phyloP scores from a whole-genome alignment of 2,329 filamentous ascomycete species.

The Arthrinium phaeospermum region DNA sequence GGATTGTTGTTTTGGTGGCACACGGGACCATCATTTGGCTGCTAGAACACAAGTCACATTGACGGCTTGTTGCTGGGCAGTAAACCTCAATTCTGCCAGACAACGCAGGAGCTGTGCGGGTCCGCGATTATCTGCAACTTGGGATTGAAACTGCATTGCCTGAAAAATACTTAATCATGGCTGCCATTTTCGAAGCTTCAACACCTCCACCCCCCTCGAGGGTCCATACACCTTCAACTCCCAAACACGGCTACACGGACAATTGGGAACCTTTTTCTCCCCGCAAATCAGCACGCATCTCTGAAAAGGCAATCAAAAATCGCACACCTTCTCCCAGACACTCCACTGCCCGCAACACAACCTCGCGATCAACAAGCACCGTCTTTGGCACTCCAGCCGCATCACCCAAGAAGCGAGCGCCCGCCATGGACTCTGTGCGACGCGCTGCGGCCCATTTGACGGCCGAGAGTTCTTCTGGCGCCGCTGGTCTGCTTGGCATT shows the following conservation, averaged over 20 bases:
- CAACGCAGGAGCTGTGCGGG: not conserved
- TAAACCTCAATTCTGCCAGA: constrained; percentile 13
- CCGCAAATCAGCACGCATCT: constrained; percentile 71
- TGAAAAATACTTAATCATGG: constrained; percentile 36
- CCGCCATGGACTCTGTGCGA: constrained; percentile 53
- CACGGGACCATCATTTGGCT: not conserved
- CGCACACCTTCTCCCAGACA: constrained; percentile 62
- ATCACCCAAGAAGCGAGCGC: constrained; percentile 58
- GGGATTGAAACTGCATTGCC: not conserved
- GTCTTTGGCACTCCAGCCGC: constrained; percentile 45
- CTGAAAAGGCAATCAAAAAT: constrained; percentile 53
- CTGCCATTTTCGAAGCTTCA: constrained; percentile 44
- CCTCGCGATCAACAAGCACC: constrained; percentile 31
- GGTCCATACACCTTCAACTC: constrained; percentile 71
- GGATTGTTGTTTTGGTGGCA: constrained; percentile 10
- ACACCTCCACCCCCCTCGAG: constrained; percentile 67
- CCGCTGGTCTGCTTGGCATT: constrained; percentile 49
- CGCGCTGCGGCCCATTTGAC: constrained; percentile 52
- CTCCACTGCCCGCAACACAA: constrained; percentile 34
- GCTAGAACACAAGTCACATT: constrained; percentile 1
- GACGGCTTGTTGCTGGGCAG: not conserved
- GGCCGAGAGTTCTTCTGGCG: constrained; percentile 48
- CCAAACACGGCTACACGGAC: constrained; percentile 70
- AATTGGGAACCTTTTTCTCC: constrained; percentile 75
- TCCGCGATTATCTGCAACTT: not conserved